Evolutionary conservation across 2,329 filamentous ascomycete species (phyloP).

Genomic region (Venturia aucupariae): DNA sequence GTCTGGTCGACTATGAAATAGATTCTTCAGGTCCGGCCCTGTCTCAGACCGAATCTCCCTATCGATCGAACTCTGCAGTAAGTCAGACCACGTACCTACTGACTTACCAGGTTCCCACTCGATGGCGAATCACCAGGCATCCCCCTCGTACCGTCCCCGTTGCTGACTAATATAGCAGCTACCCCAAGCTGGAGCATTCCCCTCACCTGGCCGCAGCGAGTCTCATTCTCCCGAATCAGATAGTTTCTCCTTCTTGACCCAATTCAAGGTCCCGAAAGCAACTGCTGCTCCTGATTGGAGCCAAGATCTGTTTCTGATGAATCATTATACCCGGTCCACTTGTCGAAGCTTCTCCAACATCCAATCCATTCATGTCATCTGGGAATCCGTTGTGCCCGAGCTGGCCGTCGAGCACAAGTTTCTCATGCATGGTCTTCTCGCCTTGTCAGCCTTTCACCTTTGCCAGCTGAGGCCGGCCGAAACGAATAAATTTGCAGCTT

Average conservation of each 20-base stretch:
- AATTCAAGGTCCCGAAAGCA: background rate
- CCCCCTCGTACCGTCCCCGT: background rate
- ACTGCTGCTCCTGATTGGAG: slow-evolving; percentile 1
- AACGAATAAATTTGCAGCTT: background rate
- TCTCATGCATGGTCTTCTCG: slow-evolving; percentile 4
- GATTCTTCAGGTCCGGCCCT: background rate
- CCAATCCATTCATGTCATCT: background rate
- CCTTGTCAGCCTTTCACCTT: background rate
- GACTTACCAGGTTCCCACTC: too few species aligned
- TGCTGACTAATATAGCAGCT: background rate
- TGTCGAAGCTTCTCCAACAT: background rate
- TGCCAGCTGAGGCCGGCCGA: background rate
- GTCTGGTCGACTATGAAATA: background rate
- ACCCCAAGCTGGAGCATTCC: background rate
- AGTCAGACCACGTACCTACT: background rate
- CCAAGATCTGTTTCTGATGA: slow-evolving; percentile 4
- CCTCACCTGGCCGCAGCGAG: background rate
- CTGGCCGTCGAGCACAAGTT: background rate
- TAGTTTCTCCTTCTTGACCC: background rate
- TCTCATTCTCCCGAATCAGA: background rate
- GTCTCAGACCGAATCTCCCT: background rate
- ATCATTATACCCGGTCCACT: background rate
- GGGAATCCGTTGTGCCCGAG: background rate
- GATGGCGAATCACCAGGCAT: too few species aligned
- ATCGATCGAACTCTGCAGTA: background rate